These are phyloP conservation scores for Salix viminalis DNA, from an alignment of 345 rosid species.

Conservation along the genomic window DNA sequence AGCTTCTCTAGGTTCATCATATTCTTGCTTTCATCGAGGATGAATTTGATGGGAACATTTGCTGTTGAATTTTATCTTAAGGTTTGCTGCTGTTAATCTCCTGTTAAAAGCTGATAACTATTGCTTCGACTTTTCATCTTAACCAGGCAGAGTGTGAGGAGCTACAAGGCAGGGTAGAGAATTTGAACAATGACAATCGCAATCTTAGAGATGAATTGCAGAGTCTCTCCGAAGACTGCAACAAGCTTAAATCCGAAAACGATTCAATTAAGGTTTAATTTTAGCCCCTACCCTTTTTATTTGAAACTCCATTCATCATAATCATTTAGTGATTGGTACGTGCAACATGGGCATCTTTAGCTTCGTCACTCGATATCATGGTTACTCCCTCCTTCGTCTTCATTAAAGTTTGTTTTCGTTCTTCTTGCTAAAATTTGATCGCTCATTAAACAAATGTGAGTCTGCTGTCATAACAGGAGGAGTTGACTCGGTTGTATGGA, in stretches of 20 bases:
- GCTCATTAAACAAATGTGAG: not conserved
- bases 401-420: too few species aligned
- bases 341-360: not conserved
- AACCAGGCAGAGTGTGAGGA: slow-evolving; percentile 88
- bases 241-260: slow-evolving; percentile 81
- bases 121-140: not conserved
- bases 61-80: not conserved
- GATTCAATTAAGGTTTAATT: slow-evolving; percentile 62
- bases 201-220: slow-evolving; percentile 72
- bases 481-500: slow-evolving; percentile 60
- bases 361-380: not conserved
- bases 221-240: slow-evolving; percentile 78
- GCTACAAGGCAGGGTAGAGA: slow-evolving; percentile 74
- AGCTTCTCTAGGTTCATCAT: not conserved
- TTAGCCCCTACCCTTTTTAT: not conserved
- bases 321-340: not conserved
- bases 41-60: not conserved
- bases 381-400: not conserved
- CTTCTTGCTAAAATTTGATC: not conserved
- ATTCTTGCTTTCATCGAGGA: not conserved
- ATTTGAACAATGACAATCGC: slow-evolving; percentile 53
- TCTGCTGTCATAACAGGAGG: slow-evolving; percentile 52
- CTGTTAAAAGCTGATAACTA: not conserved
- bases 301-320: not conserved
- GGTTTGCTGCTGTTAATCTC: not conserved